Base-by-base conservation (phyloP, 2,329 filamentous ascomycete genomes). In the Colletotrichum truncatum region DNA sequence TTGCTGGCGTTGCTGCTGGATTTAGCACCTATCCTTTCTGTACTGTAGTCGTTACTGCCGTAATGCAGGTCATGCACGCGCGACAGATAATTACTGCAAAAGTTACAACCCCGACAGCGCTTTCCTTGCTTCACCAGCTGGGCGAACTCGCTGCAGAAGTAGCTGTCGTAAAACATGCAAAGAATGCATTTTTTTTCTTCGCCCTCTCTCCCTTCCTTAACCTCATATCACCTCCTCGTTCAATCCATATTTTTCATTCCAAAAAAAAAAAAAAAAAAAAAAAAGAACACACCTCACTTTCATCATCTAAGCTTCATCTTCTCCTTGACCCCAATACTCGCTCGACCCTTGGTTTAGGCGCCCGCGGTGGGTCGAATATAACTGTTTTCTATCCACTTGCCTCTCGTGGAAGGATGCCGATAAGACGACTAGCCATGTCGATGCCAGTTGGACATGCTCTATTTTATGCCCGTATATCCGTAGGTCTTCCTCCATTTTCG, bases 161-260 rank as follows among this genome's bases (percentile, higher is more conserved):
- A 49, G 12, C 25, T 49, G 58, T 12, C 32, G 51, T 34, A 38
- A 34, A 21, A 26, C 57, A 46, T 54, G 57, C 30, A 21, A 54
- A 61, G 55, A 14, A 18, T 34, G 45, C 38, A 55, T 57, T 46
- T 46, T 62, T 14, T 49, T 57, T 41, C 59, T 30, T 30, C 26
- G 12, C 38, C 11, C 4, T 10, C n/a, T 34, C 28, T 36, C 11
- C n/a, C 25, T 18, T 21, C 14, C 36, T 43, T n/a, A n/a, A 18
- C 26, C 25, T 32, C 21, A 28, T 18, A 25, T 30, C 7, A 9
- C 45, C 45, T 8, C 32, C 12, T 7, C 26, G 18, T 28, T 30
- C 45, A 18, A 16, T 28, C 14, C 45, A 38, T n/a, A 7, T 7
- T 16, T 39, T 8, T 3, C 18, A 3, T 4, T 8, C 36, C 11